Evolutionary conservation across 108 stramenopile genomes (phyloP).

Genomic region (Stephanodiscus minutulus): DNA sequence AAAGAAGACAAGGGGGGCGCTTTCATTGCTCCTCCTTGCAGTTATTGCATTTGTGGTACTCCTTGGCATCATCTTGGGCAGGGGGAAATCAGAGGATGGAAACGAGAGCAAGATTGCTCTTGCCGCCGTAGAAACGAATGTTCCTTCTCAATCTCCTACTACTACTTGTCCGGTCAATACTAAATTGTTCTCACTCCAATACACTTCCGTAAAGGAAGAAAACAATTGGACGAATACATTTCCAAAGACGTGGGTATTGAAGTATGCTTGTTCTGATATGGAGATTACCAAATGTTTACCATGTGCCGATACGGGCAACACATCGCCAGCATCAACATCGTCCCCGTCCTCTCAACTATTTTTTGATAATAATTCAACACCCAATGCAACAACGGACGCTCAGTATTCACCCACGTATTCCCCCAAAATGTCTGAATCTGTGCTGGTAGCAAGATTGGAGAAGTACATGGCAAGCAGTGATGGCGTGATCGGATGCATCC

Average conservation of each 20-base stretch:
- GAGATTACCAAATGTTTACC: constrained; percentile 29
- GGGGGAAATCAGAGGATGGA: neutral
- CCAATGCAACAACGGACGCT: neutral
- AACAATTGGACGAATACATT: neutral
- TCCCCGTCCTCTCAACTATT: neutral
- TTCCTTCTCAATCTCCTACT: constrained; percentile 6
- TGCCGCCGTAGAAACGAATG: neutral
- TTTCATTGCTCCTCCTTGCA: neutral
- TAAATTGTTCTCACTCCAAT: neutral
- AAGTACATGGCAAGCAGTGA: neutral
- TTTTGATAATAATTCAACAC: neutral
- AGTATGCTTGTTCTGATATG: constrained; percentile 31
- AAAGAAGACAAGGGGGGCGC: constrained; percentile 1
- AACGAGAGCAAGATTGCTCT: neutral
- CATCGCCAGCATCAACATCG: neutral
- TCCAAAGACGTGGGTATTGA: constrained; percentile 25
- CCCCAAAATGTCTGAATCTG: neutral
- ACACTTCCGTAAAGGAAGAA: neutral
- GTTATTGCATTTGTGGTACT: neutral
- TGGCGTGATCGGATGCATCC: constrained; percentile 12
- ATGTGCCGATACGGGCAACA: constrained; percentile 6
- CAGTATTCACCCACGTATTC: too few species aligned
- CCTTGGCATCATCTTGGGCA: constrained; percentile 14
- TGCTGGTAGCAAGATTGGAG: neutral
- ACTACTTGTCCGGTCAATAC: constrained; percentile 1